Conservation (phyloP, 2,329 filamentous ascomycete species). For the Aspergillus sp. region DNA sequence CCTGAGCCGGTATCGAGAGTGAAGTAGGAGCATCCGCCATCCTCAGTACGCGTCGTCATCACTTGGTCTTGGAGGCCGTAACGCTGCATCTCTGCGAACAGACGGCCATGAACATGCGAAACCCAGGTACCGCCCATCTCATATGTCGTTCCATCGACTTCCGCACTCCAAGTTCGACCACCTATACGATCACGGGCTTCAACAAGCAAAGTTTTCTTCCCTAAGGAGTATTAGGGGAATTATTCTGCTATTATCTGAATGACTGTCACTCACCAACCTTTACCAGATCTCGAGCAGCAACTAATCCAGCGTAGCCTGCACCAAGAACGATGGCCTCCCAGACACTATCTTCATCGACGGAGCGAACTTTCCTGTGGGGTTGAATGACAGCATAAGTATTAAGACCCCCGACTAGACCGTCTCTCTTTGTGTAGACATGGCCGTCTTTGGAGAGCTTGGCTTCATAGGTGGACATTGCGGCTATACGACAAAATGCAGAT, state of each 20-base stretch:
- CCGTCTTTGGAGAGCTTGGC: too few species aligned
- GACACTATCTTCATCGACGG: too few species aligned
- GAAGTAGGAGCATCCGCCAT: not conserved
- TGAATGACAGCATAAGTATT: too few species aligned
- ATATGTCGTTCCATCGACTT: slow-evolving; percentile 32
- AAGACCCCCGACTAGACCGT: too few species aligned
- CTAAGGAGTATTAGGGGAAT: not conserved
- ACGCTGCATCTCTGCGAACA: slow-evolving; percentile 31
- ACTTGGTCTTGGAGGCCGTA: slow-evolving; percentile 16
- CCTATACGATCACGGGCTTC: slow-evolving; percentile 47
- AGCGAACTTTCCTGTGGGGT: too few species aligned
- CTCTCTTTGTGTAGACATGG: too few species aligned
- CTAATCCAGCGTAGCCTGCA: slow-evolving; percentile 33
- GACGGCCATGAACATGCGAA: slow-evolving; percentile 34
- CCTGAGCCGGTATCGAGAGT: not conserved
- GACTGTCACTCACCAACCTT: not conserved
- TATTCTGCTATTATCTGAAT: too few species aligned
- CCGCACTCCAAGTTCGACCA: slow-evolving; percentile 44
- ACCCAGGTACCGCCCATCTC: slow-evolving; percentile 50
- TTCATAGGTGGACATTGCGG: too few species aligned
- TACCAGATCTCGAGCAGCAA: slow-evolving; percentile 31
- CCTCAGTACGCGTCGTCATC: too few species aligned
- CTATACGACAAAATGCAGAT: too few species aligned
- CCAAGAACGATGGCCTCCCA: slow-evolving; percentile 34
- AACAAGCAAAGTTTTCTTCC: slow-evolving; percentile 31